Conservation (phyloP, 306 rosid species). For the Bauhinia variegata region DNA sequence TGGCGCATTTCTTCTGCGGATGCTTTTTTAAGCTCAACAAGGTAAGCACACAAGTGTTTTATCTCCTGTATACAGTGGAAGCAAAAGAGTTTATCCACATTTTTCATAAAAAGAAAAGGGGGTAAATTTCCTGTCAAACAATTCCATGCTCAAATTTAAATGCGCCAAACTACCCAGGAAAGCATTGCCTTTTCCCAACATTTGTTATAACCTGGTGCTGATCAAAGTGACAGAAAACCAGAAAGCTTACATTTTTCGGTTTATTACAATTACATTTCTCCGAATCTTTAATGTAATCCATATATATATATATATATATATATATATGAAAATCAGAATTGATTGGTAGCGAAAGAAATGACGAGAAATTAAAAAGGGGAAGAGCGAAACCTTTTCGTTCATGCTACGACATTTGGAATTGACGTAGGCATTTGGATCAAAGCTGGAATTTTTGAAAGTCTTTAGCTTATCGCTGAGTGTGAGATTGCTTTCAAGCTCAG, state of each 20-base stretch:
- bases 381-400: slow-evolving; percentile 67
- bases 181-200: not conserved
- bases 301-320: not conserved
- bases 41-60: slow-evolving; percentile 62
- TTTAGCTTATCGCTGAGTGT: slow-evolving; percentile 71
- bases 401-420: slow-evolving; percentile 74
- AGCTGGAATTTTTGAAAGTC: slow-evolving; percentile 66
- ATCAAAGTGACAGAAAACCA: not conserved
- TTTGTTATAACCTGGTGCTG: not conserved
- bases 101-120: not conserved
- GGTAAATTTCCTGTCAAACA: not conserved
- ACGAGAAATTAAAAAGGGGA: not conserved
- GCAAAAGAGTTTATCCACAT: not conserved
- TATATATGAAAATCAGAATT: too few relatives aligned
- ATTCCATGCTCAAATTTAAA: not conserved
- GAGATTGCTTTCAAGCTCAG: slow-evolving; percentile 63
- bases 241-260: not conserved
- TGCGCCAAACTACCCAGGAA: not conserved
- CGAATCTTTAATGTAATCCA: not conserved
- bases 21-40: slow-evolving; percentile 82
- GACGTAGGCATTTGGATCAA: slow-evolving; percentile 65
- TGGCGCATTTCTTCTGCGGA: slow-evolving; percentile 98
- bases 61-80: slow-evolving; percentile 61
- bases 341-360: too few relatives aligned
- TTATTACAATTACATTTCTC: not conserved